Evolutionary conservation across 352 stramenopile genomes (phyloP).

Genomic region (Globisporangium takayamanum): DNA sequence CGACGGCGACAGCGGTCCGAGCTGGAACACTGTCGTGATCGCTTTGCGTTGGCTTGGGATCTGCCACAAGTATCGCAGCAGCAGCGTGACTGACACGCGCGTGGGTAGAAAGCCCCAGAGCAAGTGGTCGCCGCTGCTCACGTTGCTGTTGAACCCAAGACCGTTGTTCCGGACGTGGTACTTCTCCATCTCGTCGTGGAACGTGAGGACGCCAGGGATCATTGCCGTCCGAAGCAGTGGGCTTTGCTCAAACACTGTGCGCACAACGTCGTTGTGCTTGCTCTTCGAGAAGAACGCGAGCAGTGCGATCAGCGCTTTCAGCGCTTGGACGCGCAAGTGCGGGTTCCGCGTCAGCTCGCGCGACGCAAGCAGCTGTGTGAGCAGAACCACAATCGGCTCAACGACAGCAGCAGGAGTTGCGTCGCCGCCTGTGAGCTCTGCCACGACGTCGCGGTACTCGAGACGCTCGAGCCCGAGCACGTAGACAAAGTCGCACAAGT

Average conservation of each 20-base stretch:
- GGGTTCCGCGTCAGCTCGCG: conserved; percentile 60
- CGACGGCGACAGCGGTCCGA: conserved; percentile 6
- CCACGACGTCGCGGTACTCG: conserved; percentile 27
- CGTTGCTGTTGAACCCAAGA: conserved; percentile 55
- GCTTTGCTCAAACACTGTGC: conserved; percentile 35
- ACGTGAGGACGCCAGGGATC: conserved; percentile 44
- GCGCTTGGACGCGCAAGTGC: conserved; percentile 57
- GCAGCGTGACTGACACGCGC: conserved; percentile 41
- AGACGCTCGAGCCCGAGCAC: conserved; percentile 40
- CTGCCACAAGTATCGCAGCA: conserved; percentile 69
- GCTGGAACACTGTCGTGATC: conserved; percentile 21
- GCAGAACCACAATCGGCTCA: conserved; percentile 54
- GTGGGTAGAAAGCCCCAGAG: conserved; percentile 69
- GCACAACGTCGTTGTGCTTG: conserved; percentile 26
- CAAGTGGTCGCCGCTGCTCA: conserved; percentile 54
- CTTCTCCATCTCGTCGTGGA: conserved; percentile 68
- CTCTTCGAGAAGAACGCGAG: conserved; percentile 56
- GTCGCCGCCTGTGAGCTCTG: conserved; percentile 2
- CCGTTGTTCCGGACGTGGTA: conserved; percentile 69
- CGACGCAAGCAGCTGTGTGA: conserved; percentile 49
- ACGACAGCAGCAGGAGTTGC: conserved; percentile 20
- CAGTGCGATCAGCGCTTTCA: conserved; percentile 47
- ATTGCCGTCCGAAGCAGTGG: conserved; percentile 30
- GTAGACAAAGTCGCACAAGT: conserved; percentile 56
- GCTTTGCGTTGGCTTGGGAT: conserved; percentile 31